These are phyloP conservation scores for Calonectria crousiana DNA, from an alignment of 2,329 filamentous ascomycete species.

Conservation along the genomic window DNA sequence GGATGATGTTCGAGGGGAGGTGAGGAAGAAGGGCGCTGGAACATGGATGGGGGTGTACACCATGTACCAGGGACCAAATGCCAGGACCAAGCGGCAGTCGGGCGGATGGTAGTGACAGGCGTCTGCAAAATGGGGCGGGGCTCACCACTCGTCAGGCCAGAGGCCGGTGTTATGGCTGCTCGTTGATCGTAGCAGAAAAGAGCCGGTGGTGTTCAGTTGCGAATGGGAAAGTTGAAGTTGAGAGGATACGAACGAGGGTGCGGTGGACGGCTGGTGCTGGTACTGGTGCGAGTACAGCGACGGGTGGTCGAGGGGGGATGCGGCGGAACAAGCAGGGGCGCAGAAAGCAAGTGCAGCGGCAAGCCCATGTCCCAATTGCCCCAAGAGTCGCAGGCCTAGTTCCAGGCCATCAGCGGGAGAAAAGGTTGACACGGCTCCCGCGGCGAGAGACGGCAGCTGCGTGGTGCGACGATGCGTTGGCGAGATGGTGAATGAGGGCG, in stretches of 20 bases:
- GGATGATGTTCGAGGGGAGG: slow-evolving; percentile 9
- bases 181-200: slow-evolving; percentile 14
- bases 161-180: slow-evolving; percentile 25
- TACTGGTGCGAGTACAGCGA: neutral
- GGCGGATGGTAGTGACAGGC: slow-evolving; percentile 12
- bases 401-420: slow-evolving; percentile 50
- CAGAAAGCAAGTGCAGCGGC: slow-evolving; percentile 49
- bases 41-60: slow-evolving; percentile 2
- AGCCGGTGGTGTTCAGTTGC: neutral
- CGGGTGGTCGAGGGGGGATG: slow-evolving; percentile 36
- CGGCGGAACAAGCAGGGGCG: slow-evolving; percentile 44
- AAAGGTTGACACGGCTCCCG: slow-evolving; percentile 36
- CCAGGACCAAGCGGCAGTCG: slow-evolving; percentile 15
- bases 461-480: slow-evolving; percentile 12
- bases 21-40: slow-evolving; percentile 9
- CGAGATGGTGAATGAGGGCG: slow-evolving; percentile 5
- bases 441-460: slow-evolving; percentile 13
- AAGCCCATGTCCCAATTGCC: slow-evolving; percentile 56
- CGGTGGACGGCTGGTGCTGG: neutral
- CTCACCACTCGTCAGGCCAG: slow-evolving; percentile 37
- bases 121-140: slow-evolving; percentile 21
- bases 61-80: neutral
- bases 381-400: slow-evolving; percentile 45
- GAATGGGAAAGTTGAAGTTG: slow-evolving; percentile 6
- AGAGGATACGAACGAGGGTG: neutral